Percentiles rank a stretch among this genome's conserved stretches.
These are phyloP conservation scores for Lentithecium fluviatile DNA, from an alignment of 495 filamentous ascomycete genomes.

Conservation along the genomic window DNA sequence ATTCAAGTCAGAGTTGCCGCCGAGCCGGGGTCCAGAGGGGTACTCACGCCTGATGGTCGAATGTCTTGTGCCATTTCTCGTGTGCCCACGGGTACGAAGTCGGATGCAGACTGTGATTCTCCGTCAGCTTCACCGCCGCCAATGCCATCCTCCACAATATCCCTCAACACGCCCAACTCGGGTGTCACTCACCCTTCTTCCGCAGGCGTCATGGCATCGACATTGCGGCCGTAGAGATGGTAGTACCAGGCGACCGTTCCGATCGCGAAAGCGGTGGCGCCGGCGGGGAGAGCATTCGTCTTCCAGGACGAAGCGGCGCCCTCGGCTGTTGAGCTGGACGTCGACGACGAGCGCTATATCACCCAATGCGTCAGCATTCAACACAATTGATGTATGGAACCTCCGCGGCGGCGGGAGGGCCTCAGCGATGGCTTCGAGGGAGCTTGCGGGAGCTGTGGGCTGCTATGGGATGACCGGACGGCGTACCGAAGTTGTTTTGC, in stretches of 20 bases:
- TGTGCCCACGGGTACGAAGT: constrained; percentile 96
- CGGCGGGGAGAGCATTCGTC: constrained; percentile 76
- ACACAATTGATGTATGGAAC: constrained; percentile 15
- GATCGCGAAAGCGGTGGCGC: constrained; percentile 78
- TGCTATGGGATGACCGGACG: constrained; percentile 24
- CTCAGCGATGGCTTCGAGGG: constrained; percentile 28
- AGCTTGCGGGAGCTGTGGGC: constrained; percentile 28
- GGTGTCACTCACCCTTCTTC: constrained; percentile 80
- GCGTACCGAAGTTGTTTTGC: constrained; percentile 62
- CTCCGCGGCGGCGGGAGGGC: constrained; percentile 21
- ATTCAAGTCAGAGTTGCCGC: constrained; percentile 36
- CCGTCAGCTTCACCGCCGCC: constrained; percentile 13
- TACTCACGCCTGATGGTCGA: constrained; percentile 91
- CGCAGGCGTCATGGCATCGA: constrained; percentile 83
- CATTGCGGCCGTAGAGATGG: constrained; percentile 84
- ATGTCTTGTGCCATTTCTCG: constrained; percentile 83
- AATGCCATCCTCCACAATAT: neutral
- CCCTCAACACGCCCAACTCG: neutral
- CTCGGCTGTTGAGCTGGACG: constrained; percentile 54
- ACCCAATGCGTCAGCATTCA: constrained; percentile 33
- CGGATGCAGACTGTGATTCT: constrained; percentile 71
- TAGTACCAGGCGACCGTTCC: constrained; percentile 94
- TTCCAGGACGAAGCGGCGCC: constrained; percentile 58
- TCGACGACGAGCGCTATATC: constrained; percentile 62
- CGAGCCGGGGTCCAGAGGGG: constrained; percentile 1